Evolutionary conservation across 805 yeast genomes (phyloP), one percentile per base, ranked within the genome.

Genomic region (Kockiozyma suomiensis): DNA sequence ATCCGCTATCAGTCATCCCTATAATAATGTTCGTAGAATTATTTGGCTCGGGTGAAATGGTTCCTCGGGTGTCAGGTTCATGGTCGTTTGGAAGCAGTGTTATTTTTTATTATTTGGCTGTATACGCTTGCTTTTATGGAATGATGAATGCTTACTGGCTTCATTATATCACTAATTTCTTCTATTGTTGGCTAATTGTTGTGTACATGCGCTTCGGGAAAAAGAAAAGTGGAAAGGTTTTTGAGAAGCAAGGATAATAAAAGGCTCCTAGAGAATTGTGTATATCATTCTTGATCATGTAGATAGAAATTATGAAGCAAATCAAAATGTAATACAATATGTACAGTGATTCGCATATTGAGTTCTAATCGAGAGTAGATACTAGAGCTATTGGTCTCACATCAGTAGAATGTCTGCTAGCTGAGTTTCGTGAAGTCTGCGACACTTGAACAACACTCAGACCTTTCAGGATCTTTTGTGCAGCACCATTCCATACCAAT

Each of bases 111-210:
- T 88, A 87, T 70, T 76, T 84, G 63, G 78, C 83, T 0, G 70
- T 82, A 40, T 90, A 88, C 73, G 75, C 87, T 45, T 72, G 88
- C 56, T 68, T 90, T 8, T 90, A 85, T 73, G 97, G 97, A 1
- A 79, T 87, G 4, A 81, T 92, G 69, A 88, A 90, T 68, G 79
- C 93, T n/a, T 92, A 82, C 73, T 89, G 92, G 88, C 75, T 91
- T 49, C 94, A 91, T 68, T 88, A 88, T 70, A 72, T 90, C 53
- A 80, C 87, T 56, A 90, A 90, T 71, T 71, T 86, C 17, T 74
- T 85, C 55, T 52, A 63, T 15, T 40, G 46, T n/a, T 67, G 68
- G 69, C 53, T 67, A 46, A 50, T 62, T 19, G 28, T 67, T 2
- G 38, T 64, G 28, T 66, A 65, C 35, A 4, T 50, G 10, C 23